phyloP scores from a whole-genome alignment of 768 basidiomycete species.

The Sporobolomyces pararoseus region DNA sequence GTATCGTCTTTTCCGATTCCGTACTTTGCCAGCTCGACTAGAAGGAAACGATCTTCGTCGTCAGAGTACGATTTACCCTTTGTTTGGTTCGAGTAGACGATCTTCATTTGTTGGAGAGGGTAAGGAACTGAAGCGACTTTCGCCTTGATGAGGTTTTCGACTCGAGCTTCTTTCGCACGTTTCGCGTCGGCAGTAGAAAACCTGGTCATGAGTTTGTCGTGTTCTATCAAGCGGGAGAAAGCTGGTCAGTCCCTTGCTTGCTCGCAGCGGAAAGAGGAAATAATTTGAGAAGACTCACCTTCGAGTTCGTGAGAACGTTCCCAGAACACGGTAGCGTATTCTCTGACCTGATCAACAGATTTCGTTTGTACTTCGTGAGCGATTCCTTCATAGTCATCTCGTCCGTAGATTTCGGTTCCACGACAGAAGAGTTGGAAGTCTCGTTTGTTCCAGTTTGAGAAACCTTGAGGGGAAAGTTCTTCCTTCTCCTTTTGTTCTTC shows the following conservation, averaged over 20 bases:
- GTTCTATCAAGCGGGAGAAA: slow-evolving; percentile 54
- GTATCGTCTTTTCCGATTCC: slow-evolving; percentile 80
- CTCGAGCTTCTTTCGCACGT: slow-evolving; percentile 74
- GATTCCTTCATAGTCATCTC: slow-evolving; percentile 53
- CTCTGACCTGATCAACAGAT: slow-evolving; percentile 67
- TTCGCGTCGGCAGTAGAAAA: slow-evolving; percentile 85
- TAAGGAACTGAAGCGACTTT: slow-evolving; percentile 79
- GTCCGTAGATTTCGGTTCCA: slow-evolving; percentile 69
- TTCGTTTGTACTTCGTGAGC: slow-evolving; percentile 75
- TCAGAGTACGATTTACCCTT: slow-evolving; percentile 96
- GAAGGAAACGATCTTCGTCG: slow-evolving; percentile 92
- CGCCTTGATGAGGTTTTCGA: slow-evolving; percentile 69
- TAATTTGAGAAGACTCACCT: slow-evolving; percentile 55
- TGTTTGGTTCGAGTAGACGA: slow-evolving; percentile 75
- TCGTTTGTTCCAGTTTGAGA: slow-evolving; percentile 83
- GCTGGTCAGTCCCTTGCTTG: not conserved
- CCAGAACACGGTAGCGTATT: slow-evolving; percentile 78
- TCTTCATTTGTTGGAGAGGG: slow-evolving; percentile 95
- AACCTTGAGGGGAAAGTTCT: slow-evolving; percentile 68
- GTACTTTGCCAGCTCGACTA: slow-evolving; percentile 83
- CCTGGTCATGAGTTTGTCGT: slow-evolving; percentile 73
- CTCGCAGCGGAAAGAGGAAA: not conserved
- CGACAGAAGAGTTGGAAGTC: slow-evolving; percentile 90
- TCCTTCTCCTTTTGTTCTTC: slow-evolving; percentile 81
- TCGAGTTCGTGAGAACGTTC: slow-evolving; percentile 81